Conservation (phyloP, 768 basidiomycete species). For the Coprinopsis strossmayeri region DNA sequence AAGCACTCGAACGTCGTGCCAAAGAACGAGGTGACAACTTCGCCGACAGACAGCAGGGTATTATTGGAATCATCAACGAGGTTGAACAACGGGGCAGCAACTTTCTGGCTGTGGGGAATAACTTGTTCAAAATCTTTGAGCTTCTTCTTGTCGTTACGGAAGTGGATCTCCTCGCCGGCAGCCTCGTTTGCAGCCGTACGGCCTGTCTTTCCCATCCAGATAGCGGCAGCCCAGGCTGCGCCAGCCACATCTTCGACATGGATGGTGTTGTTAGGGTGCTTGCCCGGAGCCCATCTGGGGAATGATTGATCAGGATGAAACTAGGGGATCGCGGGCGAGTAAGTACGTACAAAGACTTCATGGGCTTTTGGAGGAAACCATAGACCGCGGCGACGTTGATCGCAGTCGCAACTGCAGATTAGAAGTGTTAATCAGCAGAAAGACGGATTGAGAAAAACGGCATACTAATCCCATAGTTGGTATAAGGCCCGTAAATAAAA, state of each 20-base stretch:
- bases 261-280: slow-evolving; percentile 66
- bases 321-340: not conserved
- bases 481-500: slow-evolving; percentile 77
- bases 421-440: slow-evolving; percentile 5
- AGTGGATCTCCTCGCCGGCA: slow-evolving; percentile 62
- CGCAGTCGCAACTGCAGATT: slow-evolving; percentile 52
- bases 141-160: slow-evolving; percentile 69
- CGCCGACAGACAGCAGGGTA: slow-evolving; percentile 60
- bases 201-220: slow-evolving; percentile 65
- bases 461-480: slow-evolving; percentile 62
- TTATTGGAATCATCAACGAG: slow-evolving; percentile 74
- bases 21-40: slow-evolving; percentile 63
- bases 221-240: slow-evolving; percentile 66
- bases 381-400: slow-evolving; percentile 77
- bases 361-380: slow-evolving; percentile 74
- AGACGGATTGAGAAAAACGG: slow-evolving; percentile 11
- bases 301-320: slow-evolving; percentile 11
- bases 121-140: slow-evolving; percentile 58
- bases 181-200: slow-evolving; percentile 54
- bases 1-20: slow-evolving; percentile 80
- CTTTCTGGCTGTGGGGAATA: slow-evolving; percentile 45
- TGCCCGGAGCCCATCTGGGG: slow-evolving; percentile 75
- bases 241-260: slow-evolving; percentile 79
- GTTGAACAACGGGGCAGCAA: slow-evolving; percentile 78
- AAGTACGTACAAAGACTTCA: slow-evolving; percentile 69